Conservation (phyloP, 2,329 filamentous ascomycete genomes). For the Cadophora sp. region DNA sequence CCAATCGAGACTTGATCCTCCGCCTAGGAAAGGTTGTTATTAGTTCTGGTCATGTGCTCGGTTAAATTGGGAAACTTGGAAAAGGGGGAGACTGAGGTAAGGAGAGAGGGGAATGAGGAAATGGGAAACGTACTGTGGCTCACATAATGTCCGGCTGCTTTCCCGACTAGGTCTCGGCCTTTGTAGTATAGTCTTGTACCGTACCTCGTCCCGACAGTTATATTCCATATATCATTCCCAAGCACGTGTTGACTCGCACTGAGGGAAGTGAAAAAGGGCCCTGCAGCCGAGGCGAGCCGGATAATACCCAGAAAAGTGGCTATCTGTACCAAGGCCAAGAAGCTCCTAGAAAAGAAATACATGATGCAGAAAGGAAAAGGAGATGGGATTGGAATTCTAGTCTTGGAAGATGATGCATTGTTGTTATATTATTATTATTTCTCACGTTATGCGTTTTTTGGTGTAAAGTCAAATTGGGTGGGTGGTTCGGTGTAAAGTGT, state of each 20-base stretch:
- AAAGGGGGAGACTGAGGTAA: background rate
- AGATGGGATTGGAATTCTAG: too few species aligned
- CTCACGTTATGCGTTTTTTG: too few species aligned
- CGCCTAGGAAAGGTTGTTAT: slow-evolving; percentile 43
- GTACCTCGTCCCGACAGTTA: slow-evolving; percentile 33
- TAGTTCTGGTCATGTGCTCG: background rate
- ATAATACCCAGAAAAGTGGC: background rate
- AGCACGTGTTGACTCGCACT: slow-evolving; percentile 21
- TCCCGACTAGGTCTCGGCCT: slow-evolving; percentile 30
- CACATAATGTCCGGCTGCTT: slow-evolving; percentile 32
- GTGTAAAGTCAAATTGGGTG: too few species aligned
- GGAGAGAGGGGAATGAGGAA: background rate
- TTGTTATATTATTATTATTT: too few species aligned
- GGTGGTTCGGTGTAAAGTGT: too few species aligned
- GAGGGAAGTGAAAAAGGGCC: slow-evolving; percentile 18
- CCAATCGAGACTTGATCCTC: slow-evolving; percentile 55
- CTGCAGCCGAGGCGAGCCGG: slow-evolving; percentile 4
- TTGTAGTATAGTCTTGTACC: slow-evolving; percentile 35
- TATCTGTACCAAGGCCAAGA: too few species aligned
- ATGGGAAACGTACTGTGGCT: slow-evolving; percentile 23
- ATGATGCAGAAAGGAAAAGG: too few species aligned
- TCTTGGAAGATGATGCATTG: too few species aligned
- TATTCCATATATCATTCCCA: slow-evolving; percentile 37
- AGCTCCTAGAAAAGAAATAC: too few species aligned
- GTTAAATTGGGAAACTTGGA: background rate